A percentile compares a stretch with the other conserved stretches of the same genome.
These are phyloP conservation scores for Sergeia podlipaevii DNA, from an alignment of 208 protist genomes.

Conservation along the genomic window DNA sequence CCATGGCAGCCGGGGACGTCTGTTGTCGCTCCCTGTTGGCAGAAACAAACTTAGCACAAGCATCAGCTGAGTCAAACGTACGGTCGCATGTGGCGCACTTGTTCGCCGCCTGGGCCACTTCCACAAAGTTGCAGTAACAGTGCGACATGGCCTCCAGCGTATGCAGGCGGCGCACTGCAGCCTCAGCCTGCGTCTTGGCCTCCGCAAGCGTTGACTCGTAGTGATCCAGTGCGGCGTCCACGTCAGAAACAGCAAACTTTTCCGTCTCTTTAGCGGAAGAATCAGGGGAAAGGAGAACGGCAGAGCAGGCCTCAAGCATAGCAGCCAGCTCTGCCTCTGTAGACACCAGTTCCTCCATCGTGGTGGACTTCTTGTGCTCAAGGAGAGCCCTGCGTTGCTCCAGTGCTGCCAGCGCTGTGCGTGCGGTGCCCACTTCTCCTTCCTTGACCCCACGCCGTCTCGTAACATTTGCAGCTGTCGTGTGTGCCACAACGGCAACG, in stretches of 20 bases:
- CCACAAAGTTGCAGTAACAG: constrained; percentile 61
- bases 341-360: constrained; percentile 16
- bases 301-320: constrained; percentile 5
- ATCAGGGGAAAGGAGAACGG: constrained; percentile 3
- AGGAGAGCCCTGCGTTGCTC: constrained; percentile 25
- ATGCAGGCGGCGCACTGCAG: constrained; percentile 24
- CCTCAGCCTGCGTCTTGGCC: constrained; percentile 20
- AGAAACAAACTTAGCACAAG: constrained; percentile 30
- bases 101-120: constrained; percentile 28
- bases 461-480: constrained; percentile 15
- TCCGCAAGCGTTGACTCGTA: constrained; percentile 34
- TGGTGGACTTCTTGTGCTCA: constrained; percentile 26
- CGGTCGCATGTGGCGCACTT: constrained; percentile 66
- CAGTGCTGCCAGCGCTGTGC: constrained; percentile 18
- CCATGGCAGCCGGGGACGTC: constrained; percentile 31
- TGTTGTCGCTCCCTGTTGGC: constrained; percentile 27
- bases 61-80: constrained; percentile 25
- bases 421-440: constrained; percentile 21
- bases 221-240: constrained; percentile 18
- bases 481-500: constrained; percentile 9
- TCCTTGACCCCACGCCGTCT: constrained; percentile 20
- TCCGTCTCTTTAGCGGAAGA: constrained; percentile 1
- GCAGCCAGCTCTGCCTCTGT: constrained; percentile 1
- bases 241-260: constrained; percentile 9
- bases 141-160: constrained; percentile 37